Conservation (phyloP, 1,284 basidiomycete species). For the Microbotryomycetes sp. region DNA sequence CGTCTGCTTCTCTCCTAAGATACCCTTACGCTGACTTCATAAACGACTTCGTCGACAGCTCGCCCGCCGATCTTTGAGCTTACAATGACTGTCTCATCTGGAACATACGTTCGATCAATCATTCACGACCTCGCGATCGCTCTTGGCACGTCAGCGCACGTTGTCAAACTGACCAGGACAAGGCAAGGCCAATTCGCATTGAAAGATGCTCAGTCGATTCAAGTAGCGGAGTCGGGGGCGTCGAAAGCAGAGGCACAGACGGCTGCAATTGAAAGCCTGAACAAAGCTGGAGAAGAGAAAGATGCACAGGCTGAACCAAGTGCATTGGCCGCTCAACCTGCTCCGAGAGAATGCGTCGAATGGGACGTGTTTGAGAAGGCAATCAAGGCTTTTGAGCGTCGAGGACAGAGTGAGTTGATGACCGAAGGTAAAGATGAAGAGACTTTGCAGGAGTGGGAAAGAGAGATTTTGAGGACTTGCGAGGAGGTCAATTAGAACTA, state of each 20-base stretch:
- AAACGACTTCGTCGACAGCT: conserved; percentile 26
- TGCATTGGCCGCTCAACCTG: not conserved
- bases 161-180: conserved; percentile 77
- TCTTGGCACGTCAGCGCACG: conserved; percentile 78
- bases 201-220: conserved; percentile 27
- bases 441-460: conserved; percentile 60
- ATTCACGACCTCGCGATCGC: conserved; percentile 81
- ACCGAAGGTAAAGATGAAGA: conserved; percentile 35
- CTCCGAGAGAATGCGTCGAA: conserved; percentile 31
- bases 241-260: not conserved
- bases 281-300: not conserved
- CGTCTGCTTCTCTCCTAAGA: not conserved
- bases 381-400: conserved; percentile 25
- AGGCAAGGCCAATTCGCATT: conserved; percentile 74
- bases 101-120: conserved; percentile 88
- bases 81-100: conserved; percentile 86
- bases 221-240: not conserved
- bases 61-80: conserved; percentile 73
- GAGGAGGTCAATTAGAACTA: too few relatives aligned
- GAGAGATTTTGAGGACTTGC: conserved; percentile 54
- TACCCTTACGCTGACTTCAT: not conserved
- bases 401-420: conserved; percentile 3
- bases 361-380: conserved; percentile 36
- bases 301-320: not conserved
- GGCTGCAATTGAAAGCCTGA: not conserved